These are phyloP conservation scores for Biancaea sappan DNA, from an alignment of 306 rosid genomes.

Conservation along the genomic window DNA sequence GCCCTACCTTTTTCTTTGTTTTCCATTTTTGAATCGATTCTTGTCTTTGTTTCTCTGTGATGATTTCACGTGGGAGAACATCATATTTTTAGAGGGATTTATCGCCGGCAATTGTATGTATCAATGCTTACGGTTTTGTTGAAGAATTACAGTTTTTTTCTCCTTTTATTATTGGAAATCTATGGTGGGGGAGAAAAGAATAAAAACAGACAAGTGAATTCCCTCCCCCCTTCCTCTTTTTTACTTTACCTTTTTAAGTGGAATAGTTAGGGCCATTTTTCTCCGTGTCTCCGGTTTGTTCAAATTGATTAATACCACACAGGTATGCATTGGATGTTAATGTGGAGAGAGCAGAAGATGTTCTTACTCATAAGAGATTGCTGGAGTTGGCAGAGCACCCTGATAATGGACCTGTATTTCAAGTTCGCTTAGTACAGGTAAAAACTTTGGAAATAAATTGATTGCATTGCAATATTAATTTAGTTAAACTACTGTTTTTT, in stretches of 20 bases:
- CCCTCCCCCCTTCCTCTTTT: constrained; percentile 14
- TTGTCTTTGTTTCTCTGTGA: neutral
- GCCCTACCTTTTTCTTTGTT: constrained; percentile 9
- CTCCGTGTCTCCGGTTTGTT: constrained; percentile 40
- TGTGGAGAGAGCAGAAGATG: constrained; percentile 98
- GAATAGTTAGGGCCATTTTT: constrained; percentile 48
- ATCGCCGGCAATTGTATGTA: neutral
- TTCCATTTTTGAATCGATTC: neutral
- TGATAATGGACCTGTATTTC: constrained; percentile 73
- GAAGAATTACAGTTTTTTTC: neutral
- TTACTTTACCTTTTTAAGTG: constrained; percentile 43
- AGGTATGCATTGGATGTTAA: constrained; percentile 98
- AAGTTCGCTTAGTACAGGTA: constrained; percentile 93
- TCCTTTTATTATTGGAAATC: constrained; percentile 8
- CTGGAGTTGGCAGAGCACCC: constrained; percentile 85
- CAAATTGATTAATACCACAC: constrained; percentile 47
- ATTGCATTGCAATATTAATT: neutral
- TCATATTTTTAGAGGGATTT: neutral
- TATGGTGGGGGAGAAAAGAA: constrained; percentile 17
- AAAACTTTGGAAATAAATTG: neutral
- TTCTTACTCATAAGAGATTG: constrained; percentile 79
- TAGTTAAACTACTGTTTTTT: neutral
- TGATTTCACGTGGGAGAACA: neutral
- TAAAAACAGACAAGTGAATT: constrained; percentile 22
- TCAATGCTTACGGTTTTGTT: neutral